Conservation (phyloP, 2,329 filamentous ascomycete genomes). For the Capronia epimyces region DNA sequence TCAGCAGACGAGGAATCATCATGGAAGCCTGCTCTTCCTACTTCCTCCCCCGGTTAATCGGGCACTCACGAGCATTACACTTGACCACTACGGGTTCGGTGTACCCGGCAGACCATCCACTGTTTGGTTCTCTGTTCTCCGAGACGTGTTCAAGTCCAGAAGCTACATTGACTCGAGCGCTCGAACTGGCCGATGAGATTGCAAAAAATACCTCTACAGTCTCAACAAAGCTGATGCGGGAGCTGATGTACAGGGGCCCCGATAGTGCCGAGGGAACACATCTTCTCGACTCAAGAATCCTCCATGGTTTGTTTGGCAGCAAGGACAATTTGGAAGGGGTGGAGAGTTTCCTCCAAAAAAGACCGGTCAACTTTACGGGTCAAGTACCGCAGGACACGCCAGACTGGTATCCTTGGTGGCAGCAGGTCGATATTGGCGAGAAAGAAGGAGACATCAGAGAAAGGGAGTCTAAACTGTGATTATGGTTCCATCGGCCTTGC, state of each 20-base stretch:
- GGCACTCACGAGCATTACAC: constrained; percentile 57
- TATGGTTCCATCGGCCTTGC: not conserved
- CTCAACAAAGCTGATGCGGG: constrained; percentile 61
- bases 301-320: constrained; percentile 38
- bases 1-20: constrained; percentile 60
- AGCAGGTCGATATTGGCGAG: constrained; percentile 45
- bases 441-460: constrained; percentile 6
- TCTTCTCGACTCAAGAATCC: constrained; percentile 53
- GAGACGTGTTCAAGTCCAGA: constrained; percentile 56
- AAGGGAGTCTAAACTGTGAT: constrained; percentile 20
- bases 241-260: constrained; percentile 57
- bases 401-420: constrained; percentile 63
- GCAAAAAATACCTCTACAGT: constrained; percentile 61
- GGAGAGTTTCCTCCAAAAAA: constrained; percentile 63
- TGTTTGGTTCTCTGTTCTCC: constrained; percentile 59
- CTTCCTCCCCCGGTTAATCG: constrained; percentile 64
- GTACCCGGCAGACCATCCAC: constrained; percentile 47
- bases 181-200: constrained; percentile 63
- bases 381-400: constrained; percentile 58
- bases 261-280: constrained; percentile 63
- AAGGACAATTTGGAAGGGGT: constrained; percentile 65
- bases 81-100: constrained; percentile 61
- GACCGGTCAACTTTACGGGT: constrained; percentile 56
- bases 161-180: constrained; percentile 58
- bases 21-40: constrained; percentile 66